Base-by-base conservation (phyloP, 768 basidiomycete species). In the Boletus eberwhitei region DNA sequence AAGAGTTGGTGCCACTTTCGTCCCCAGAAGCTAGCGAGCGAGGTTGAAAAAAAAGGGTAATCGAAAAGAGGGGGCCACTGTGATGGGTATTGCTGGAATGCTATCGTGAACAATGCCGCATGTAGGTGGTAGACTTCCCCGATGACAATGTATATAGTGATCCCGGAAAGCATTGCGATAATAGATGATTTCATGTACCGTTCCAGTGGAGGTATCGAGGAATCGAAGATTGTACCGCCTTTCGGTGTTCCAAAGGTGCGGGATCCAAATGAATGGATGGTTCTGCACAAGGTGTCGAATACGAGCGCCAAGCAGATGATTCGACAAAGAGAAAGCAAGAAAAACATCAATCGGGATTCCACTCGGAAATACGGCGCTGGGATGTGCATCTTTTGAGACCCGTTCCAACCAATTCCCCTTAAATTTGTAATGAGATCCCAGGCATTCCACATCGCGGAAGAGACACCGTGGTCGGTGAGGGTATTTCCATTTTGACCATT, bases 31-130 rank as follows among this genome's bases (percentile, higher is more conserved):
- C 83, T 77, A 35, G 72, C 66, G n/a, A 89, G 68, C 5, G 85
- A 87, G 3, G 80, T 81, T 0, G 82, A 65, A 9, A 64, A 40
- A 79, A 80, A 88, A 4, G 87, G 87, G 7, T 69, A 48, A 50
- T 80, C 71, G 65, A 87, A 86, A 22, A 83, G 54, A 2, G 84
- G 86, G 0, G 87, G 87, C 85, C 85, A 88, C 47, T 81, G 74
- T 0, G 70, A 71, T 0, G 78, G 77, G 43, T 72, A 58, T 64
- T 86, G 83, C 24, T 64, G 61, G 43, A 86, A 75, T 31, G 83
- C 44, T 35, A 74, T 44, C 32, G 82, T 68, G 32, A 75, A 78
- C 37, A 80, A 38, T 14, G 82, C 34, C 4, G 82, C 75, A 43
- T 67, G 41, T 31, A 77, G 6, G 36, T 78, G 65, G 58, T 84